phyloP scores from a whole-genome alignment of 2,329 filamentous ascomycete species.

The Acephala macrosclerotiorum region DNA sequence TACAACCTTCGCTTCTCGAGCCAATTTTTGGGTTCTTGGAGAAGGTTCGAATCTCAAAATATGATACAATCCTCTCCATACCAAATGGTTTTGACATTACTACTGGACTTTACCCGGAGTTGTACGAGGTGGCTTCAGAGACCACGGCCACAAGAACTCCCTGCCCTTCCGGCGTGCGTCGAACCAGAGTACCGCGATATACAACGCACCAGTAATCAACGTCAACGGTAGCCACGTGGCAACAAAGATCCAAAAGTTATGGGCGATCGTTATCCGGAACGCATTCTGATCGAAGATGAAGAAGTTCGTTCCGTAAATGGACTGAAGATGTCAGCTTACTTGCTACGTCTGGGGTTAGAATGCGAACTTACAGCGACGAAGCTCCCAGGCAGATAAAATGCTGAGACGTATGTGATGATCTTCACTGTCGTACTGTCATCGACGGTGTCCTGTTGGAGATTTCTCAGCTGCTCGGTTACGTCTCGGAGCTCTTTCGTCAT shows the following conservation, averaged over 20 bases:
- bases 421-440: background rate
- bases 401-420: background rate
- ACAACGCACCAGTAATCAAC: background rate
- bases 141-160: background rate
- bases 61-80: too few species aligned
- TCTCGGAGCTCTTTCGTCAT: slow-evolving; percentile 1
- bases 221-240: background rate
- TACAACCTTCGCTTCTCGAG: too few species aligned
- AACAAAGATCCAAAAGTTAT: background rate
- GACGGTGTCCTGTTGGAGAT: background rate
- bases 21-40: too few species aligned
- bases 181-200: background rate
- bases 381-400: background rate
- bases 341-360: background rate
- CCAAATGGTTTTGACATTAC: too few species aligned
- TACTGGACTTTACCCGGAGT: background rate
- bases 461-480: background rate
- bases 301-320: background rate
- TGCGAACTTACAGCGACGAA: background rate
- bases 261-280: background rate
- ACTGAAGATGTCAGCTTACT: background rate
- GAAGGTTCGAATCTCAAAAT: background rate
- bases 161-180: background rate
- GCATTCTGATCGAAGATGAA: background rate
- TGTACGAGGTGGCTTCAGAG: background rate